Base-by-base conservation (phyloP, 345 rosid genomes). In the Heritiera littoralis region DNA sequence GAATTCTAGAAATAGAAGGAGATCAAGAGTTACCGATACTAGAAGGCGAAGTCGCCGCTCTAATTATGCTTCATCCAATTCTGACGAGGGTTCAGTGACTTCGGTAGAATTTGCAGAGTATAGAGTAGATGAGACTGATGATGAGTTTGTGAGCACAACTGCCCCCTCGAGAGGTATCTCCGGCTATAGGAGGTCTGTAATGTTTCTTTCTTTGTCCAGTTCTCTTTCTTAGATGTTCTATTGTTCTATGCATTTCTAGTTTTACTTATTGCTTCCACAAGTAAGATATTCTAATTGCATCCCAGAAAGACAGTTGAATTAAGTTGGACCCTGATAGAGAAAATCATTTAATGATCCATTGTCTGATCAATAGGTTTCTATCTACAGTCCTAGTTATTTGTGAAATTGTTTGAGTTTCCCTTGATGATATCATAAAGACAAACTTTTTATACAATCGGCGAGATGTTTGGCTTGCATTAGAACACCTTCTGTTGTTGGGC, bases 51-150 rank as follows among this genome's bases (percentile, higher is more conserved):
- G 82, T 80, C 93, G 87, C 45, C 94, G 83, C 67, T 80, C 89
- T 71, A 89, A 91, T 78, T 87, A 88, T 66, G 92, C 90, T 58
- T 86, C 86, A 76, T 96, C 98, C 28, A 90, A 89, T 83, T 96
- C 97, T 80, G 98, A 94, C 79, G 98, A 91, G 75, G 93, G 94
- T 86, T 96, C 99, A 58, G 97, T 96, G 64, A 81, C 94, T 56
- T 96, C 98, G 12, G 83, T 89, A 32, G 97, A 94, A 68, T 90
- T 86, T 81, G 83, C 97, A 7, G 98, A 91, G 72, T 89, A 88
- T 81, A 90, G 97, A 86, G 80, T 87, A 89, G 97, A 94, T 81
- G 99, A 94, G 84, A 86, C 85, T 14, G 95, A 92, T 82, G 97
- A 93, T 74, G 99, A 94, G 66, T 87, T 89, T 82, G 86, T 86